Conservation (phyloP, 2,329 filamentous ascomycete genomes). For the Aschersonia sp. region DNA sequence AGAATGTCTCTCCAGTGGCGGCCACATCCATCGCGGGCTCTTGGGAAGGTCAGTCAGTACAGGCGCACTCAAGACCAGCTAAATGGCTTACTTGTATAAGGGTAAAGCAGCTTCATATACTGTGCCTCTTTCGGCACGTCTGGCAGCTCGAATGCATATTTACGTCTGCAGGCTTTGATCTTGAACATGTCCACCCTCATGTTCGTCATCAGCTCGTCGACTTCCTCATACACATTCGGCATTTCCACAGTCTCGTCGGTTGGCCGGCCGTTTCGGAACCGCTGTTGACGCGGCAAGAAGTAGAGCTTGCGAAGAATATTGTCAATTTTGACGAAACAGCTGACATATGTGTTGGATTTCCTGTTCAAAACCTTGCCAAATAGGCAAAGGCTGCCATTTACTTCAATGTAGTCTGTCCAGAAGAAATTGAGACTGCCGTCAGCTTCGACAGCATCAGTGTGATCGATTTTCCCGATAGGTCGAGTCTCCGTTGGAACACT, state of each 20-base stretch:
- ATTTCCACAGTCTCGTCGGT: slow-evolving; percentile 71
- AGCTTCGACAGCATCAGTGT: slow-evolving; percentile 77
- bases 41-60: slow-evolving; percentile 13
- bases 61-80: neutral
- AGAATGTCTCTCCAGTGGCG: slow-evolving; percentile 73
- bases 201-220: slow-evolving; percentile 76
- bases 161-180: slow-evolving; percentile 77
- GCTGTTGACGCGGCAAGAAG: slow-evolving; percentile 67
- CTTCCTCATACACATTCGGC: slow-evolving; percentile 79
- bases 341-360: slow-evolving; percentile 62
- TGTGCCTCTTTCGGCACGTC: slow-evolving; percentile 77
- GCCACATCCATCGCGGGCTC: slow-evolving; percentile 58
- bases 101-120: slow-evolving; percentile 92
- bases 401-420: slow-evolving; percentile 91
- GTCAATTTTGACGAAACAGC: slow-evolving; percentile 91
- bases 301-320: slow-evolving; percentile 86
- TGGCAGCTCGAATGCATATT: slow-evolving; percentile 89
- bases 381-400: slow-evolving; percentile 80
- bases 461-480: slow-evolving; percentile 64
- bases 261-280: slow-evolving; percentile 41
- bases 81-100: slow-evolving; percentile 53
- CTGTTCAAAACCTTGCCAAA: slow-evolving; percentile 96
- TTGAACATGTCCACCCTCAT: slow-evolving; percentile 82
- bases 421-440: slow-evolving; percentile 90
- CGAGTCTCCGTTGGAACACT: slow-evolving; percentile 54